Base-by-base conservation (phyloP, 2,329 filamentous ascomycete genomes). In the Cladophialophora exuberans region DNA sequence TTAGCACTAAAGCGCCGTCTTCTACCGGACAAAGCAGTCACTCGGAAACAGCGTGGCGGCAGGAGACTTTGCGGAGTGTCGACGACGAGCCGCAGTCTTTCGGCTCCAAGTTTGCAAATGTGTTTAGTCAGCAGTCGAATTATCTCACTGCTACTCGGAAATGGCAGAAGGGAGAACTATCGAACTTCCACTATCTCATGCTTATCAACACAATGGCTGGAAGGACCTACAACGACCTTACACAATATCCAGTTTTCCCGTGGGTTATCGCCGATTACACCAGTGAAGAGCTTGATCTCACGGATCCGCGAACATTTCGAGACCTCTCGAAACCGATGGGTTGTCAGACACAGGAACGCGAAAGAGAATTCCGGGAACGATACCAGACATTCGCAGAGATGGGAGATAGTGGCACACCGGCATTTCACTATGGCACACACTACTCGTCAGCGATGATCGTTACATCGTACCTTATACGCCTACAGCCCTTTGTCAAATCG, bases 361-460 rank as follows among this genome's bases (percentile, higher is more conserved):
- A 95, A 61, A 78, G 83, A 0, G 89, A 91, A 5, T 96, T 94
- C 66, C 82, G 84, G 47, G 89, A 95, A 65, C 84, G 91, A 25
- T 97, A 96, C 70, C 85, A 86, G 62, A 89, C 90, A 13, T 87
- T 99, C 69, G 87, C 87, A 1, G 94, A 97, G 69, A 96, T 99
- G 79, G 90, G 87, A 6, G 92, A 96, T 62, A 74, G 78, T 36
- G 80, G 79, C 53, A 79, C 81, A 41, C 87, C 89, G 0, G 89
- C 94, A 0, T 99, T 97, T 69, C 94, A 99, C 69, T 99, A 97
- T 64, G 94, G 94, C 15, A 99, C 95, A 0, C 95, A 99, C 70
- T 99, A 99, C 71, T 97, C 94, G 1, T 97, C 94, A 2, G 94
- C 94, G 6, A 99, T 97, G 94, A 97, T 96, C 56, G 94, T 99